A percentile compares a stretch with the other conserved stretches of the same genome.
Conservation (phyloP, 2,329 filamentous ascomycete species). For the Ophiosphaerella herpotricha region DNA sequence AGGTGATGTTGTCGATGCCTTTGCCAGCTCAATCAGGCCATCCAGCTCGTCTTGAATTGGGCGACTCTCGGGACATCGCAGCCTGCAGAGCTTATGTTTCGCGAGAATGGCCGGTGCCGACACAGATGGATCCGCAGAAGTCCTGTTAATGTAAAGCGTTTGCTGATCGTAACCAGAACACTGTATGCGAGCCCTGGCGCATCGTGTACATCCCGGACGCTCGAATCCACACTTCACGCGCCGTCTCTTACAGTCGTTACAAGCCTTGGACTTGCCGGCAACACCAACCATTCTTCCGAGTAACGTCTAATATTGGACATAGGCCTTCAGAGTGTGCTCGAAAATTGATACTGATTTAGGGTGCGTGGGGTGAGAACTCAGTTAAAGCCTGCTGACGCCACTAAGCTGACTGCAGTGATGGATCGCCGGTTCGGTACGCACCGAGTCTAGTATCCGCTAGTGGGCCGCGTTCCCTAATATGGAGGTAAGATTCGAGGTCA, state of each 20-base stretch:
- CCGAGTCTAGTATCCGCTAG: too few relatives aligned
- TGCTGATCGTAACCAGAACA: constrained; percentile 7
- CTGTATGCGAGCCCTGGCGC: constrained; percentile 2
- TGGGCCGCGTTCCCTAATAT: too few relatives aligned
- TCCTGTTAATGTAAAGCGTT: too few relatives aligned
- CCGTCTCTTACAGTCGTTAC: constrained; percentile 9
- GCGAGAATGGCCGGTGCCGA: constrained; percentile 1
- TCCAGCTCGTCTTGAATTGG: background rate
- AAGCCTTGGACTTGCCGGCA: constrained; percentile 13
- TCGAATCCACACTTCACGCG: constrained; percentile 11
- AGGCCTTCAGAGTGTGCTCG: too few relatives aligned
- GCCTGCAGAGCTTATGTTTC: constrained; percentile 4
- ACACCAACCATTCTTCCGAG: constrained; percentile 7
- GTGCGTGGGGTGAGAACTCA: too few relatives aligned
- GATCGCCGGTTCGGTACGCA: too few relatives aligned
- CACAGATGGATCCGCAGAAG: too few relatives aligned
- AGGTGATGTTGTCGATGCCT: background rate
- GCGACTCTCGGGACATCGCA: background rate
- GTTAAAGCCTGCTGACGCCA: too few relatives aligned
- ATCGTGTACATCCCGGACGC: constrained; percentile 6
- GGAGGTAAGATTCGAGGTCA: too few relatives aligned
- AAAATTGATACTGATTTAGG: too few relatives aligned
- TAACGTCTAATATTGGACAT: too few relatives aligned
- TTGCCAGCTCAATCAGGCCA: background rate
- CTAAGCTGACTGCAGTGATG: too few relatives aligned